Evolutionary conservation across 2,329 filamentous ascomycete genomes (phyloP).

Genomic region (Proliferodiscus dingleyae): DNA sequence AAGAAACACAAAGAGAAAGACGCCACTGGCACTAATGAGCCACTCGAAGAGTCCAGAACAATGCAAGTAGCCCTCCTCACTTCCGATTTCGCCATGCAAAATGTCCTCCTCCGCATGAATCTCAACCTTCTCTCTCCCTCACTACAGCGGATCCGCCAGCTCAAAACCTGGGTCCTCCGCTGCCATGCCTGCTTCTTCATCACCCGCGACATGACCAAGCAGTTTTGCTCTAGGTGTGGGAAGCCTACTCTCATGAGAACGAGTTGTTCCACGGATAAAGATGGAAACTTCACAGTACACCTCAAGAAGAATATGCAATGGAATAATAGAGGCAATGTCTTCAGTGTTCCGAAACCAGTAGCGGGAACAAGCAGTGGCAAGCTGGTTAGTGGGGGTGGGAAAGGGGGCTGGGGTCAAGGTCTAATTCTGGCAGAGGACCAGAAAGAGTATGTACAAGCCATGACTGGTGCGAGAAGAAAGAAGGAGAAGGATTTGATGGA

Average conservation of each 20-base stretch:
- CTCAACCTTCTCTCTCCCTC: constrained; percentile 78
- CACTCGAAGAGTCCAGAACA: constrained; percentile 51
- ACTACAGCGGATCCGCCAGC: constrained; percentile 72
- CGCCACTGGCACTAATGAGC: constrained; percentile 41
- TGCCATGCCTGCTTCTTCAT: constrained; percentile 92
- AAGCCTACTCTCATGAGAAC: constrained; percentile 81
- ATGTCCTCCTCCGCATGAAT: constrained; percentile 91
- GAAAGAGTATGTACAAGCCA: constrained; percentile 75
- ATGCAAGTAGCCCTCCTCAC: constrained; percentile 91
- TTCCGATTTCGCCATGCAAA: constrained; percentile 96
- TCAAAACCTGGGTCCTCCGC: constrained; percentile 85
- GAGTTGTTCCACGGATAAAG: constrained; percentile 75
- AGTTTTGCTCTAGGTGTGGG: constrained; percentile 91
- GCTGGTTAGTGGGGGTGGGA: constrained; percentile 62
- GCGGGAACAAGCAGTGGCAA: constrained; percentile 78
- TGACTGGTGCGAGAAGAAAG: constrained; percentile 58
- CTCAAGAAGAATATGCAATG: constrained; percentile 94
- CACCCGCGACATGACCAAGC: constrained; percentile 76
- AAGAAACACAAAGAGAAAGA: constrained; percentile 76
- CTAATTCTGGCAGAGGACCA: constrained; percentile 91
- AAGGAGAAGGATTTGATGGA: constrained; percentile 87
- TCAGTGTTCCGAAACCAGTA: constrained; percentile 85
- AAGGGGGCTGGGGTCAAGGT: constrained; percentile 79
- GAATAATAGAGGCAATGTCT: constrained; percentile 90
- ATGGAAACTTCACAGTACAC: constrained; percentile 78